Base-by-base conservation (phyloP, 192 early-diverging fungal genomes). In the Funneliformis geosporum region DNA sequence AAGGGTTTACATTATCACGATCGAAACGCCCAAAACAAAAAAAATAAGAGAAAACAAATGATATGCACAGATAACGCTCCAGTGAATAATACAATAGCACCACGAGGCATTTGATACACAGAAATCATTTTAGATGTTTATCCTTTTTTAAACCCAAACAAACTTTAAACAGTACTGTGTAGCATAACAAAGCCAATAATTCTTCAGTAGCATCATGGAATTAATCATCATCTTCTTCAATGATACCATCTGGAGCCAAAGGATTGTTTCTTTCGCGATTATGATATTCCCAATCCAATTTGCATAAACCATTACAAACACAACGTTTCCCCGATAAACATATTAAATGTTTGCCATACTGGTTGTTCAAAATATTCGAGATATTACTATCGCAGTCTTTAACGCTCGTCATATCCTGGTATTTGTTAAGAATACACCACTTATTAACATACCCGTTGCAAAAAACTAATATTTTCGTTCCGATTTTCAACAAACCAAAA, bases 261-360 rank as follows among this genome's bases (percentile, higher is more conserved):
- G 75, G 70, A 0, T 66, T 70, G 80, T 82, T 83, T 46, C 38
- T 74, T 50, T 80, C 80, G 39, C 75, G 78, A 38, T 81, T 55
- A 62, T 79, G 42, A 27, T 62, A 73, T 47, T 83, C 78, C 47
- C 75, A 80, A 69, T 74, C 14, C 72, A 81, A 61, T 59, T 82
- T 67, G 92, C 11, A 82, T 88, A 93, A 82, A 92, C 87, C 67
- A 91, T 86, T 12, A 89, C 83, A 97, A 84, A 82, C 97, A 93
- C 39, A 94, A 83, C 62, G 90, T 89, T 83, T 99, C 97, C 68
- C 97, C 97, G 44, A 95, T 83, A 83, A 98, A 99, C 97, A 99
- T 99, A 76, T 94, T 96, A 68, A 99, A 87, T 25, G 97, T 98
- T 89, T 98, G 96, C n/a, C n/a, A n/a, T n/a, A n/a, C n/a, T n/a